Evolutionary conservation across 345 rosid species (phyloP).

Genomic region (Syzygium aqueum): DNA sequence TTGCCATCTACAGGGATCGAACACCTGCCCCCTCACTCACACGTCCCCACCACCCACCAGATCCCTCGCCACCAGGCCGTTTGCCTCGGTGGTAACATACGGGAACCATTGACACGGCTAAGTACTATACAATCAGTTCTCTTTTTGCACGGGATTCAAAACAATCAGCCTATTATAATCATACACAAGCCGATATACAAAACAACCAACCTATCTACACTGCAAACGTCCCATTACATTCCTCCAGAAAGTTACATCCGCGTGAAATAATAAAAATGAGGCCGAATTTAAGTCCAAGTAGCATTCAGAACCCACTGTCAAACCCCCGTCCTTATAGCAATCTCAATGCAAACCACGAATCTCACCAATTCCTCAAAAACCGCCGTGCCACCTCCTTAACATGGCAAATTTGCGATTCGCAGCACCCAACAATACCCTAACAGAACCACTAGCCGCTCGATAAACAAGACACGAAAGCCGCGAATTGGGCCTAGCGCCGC

Average conservation of each 20-base stretch:
- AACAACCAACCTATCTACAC: neutral
- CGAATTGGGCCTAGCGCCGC: neutral
- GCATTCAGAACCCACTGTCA: neutral
- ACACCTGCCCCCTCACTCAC: neutral
- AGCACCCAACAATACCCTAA: neutral
- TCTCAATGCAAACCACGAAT: neutral
- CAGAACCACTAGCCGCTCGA: neutral
- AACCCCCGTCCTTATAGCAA: neutral
- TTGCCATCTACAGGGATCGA: neutral
- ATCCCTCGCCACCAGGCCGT: neutral
- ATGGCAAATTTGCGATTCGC: neutral
- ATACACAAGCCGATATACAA: neutral
- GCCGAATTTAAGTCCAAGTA: neutral
- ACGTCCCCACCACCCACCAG: accelerated
- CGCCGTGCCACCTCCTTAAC: neutral
- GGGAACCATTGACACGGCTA: neutral
- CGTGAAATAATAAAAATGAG: neutral
- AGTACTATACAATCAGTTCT: neutral
- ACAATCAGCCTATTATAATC: neutral
- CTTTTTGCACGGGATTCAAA: neutral
- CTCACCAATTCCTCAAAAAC: neutral
- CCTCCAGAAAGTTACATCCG: neutral
- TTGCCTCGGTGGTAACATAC: neutral
- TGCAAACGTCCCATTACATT: neutral
- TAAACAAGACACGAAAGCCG: neutral